phyloP scores from a whole-genome alignment of 345 rosid genomes.

The Diplotaxis tenuifolia region DNA sequence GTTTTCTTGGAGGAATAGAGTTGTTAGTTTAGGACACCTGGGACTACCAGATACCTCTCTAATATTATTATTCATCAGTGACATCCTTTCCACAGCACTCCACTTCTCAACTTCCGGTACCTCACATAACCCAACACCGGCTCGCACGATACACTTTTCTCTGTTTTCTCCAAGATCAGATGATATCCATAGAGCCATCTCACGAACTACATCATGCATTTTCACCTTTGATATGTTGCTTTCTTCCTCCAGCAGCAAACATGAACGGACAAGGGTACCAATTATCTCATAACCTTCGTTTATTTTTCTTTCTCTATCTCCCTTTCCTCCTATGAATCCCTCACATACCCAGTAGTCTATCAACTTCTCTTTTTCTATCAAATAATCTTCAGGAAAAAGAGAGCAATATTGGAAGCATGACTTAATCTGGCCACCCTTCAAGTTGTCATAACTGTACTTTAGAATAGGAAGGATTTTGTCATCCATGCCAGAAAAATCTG shows the following conservation, averaged over 20 bases:
- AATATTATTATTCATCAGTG: neutral
- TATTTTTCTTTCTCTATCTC: neutral
- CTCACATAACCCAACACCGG: neutral
- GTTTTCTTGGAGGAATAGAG: neutral
- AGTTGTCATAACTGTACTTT: no score
- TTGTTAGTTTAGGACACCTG: neutral
- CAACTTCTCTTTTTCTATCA: neutral
- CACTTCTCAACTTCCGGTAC: neutral
- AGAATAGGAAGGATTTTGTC: no score
- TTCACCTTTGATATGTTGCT: neutral
- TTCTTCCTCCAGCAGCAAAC: neutral
- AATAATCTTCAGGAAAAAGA: neutral
- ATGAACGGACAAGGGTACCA: neutral
- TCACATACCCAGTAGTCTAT: neutral
- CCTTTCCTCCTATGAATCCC: neutral
- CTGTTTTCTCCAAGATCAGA: neutral
- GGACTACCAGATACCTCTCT: neutral
- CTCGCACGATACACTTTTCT: neutral
- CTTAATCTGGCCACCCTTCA: neutral
- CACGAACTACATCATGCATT: neutral
- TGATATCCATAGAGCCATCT: neutral
- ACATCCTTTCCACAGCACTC: neutral
- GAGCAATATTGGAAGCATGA: neutral
- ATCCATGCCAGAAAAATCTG: no score
- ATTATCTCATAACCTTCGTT: neutral